Conservation (phyloP, 768 basidiomycete genomes). For the Hortiboletus flavorubellus region DNA sequence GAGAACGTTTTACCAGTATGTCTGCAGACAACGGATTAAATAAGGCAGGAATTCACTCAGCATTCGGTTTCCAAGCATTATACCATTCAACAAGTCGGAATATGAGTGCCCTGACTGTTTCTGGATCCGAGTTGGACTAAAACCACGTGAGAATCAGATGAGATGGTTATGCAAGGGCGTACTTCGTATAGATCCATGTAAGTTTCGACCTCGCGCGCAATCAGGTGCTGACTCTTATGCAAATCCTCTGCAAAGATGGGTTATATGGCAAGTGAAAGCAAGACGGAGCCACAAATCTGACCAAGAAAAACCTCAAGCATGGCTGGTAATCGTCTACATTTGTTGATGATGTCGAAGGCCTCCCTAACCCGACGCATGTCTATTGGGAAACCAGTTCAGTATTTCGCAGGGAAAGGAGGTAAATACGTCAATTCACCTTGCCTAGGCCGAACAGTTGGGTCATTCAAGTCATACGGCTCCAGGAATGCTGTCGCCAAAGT, state of each 20-base stretch:
- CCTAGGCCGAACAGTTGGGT: constrained; percentile 28
- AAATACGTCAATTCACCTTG: constrained; percentile 23
- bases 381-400: constrained; percentile 16
- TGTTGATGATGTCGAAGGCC: constrained; percentile 58
- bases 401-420: not conserved
- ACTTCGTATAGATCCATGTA: constrained; percentile 67
- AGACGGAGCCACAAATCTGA: constrained; percentile 29
- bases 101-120: constrained; percentile 52
- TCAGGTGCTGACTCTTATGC: constrained; percentile 53
- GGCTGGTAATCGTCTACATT: constrained; percentile 56
- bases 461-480: constrained; percentile 51
- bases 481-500: constrained; percentile 50
- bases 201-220: constrained; percentile 55
- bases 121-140: constrained; percentile 46
- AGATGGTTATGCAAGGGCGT: constrained; percentile 4
- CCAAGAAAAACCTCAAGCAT: constrained; percentile 72
- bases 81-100: constrained; percentile 69
- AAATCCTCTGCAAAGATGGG: constrained; percentile 50
- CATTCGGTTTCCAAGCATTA: constrained; percentile 65
- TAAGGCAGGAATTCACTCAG: constrained; percentile 46
- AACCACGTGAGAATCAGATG: not conserved
- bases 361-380: constrained; percentile 49
- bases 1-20: constrained; percentile 6
- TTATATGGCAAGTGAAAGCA: not conserved
- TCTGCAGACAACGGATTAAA: not conserved